Evolutionary conservation across 1,284 basidiomycete genomes (phyloP).

Genomic region (Cerrena zonata): DNA sequence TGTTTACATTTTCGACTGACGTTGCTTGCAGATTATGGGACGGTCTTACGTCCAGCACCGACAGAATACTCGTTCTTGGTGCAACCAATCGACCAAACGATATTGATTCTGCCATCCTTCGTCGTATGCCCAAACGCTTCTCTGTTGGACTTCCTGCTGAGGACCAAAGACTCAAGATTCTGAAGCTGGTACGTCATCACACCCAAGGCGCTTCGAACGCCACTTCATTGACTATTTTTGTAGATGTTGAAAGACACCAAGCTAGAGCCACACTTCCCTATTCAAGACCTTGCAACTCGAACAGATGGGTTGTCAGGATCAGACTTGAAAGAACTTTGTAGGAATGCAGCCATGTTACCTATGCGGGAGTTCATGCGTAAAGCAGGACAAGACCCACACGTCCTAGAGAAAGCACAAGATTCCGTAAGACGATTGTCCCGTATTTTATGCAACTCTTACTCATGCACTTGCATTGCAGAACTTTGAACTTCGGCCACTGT

Average conservation of each 20-base stretch:
- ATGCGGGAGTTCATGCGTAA: slow-evolving; percentile 81
- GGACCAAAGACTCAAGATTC: slow-evolving; percentile 82
- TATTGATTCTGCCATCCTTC: slow-evolving; percentile 91
- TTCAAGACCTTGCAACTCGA: slow-evolving; percentile 64
- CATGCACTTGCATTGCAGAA: slow-evolving; percentile 49
- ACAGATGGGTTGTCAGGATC: slow-evolving; percentile 84
- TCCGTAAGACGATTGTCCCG: no score
- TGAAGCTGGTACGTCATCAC: slow-evolving; percentile 61
- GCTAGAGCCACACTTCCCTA: slow-evolving; percentile 60
- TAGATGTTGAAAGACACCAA: slow-evolving; percentile 83
- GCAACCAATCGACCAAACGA: slow-evolving; percentile 94
- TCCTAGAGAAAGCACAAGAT: slow-evolving; percentile 47
- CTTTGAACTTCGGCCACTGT: slow-evolving; percentile 69
- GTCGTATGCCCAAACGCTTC: slow-evolving; percentile 98
- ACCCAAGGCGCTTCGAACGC: background rate
- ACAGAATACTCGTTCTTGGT: slow-evolving; percentile 88
- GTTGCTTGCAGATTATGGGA: slow-evolving; percentile 77
- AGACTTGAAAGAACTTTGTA: slow-evolving; percentile 91
- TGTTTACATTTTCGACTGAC: slow-evolving; percentile 1
- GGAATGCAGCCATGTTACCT: slow-evolving; percentile 87
- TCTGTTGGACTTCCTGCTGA: slow-evolving; percentile 78
- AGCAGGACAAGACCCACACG: slow-evolving; percentile 46
- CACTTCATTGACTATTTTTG: background rate
- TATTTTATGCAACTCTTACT: slow-evolving; percentile 3
- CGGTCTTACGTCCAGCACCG: slow-evolving; percentile 79